Conservation (phyloP, 139 green algal species). For the Auxenochlorella protothecoides region DNA sequence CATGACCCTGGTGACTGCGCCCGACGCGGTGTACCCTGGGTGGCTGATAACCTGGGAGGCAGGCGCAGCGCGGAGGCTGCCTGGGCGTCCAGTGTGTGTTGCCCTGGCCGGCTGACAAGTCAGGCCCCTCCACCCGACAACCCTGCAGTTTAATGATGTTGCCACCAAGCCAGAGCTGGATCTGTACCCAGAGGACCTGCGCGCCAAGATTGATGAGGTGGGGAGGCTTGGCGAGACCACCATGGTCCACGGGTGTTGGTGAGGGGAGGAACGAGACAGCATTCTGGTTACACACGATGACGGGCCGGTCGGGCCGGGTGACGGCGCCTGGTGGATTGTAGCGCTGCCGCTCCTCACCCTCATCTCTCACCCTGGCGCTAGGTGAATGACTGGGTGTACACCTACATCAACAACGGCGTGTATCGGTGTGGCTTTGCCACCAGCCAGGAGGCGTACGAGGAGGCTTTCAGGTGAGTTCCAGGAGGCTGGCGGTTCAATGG, state of each 20-base stretch:
- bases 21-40: no score
- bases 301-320: neutral
- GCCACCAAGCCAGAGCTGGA: conserved; percentile 57
- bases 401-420: conserved; percentile 92
- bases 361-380: neutral
- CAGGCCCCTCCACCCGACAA: no score
- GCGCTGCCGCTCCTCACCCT: no score
- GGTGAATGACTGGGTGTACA: conserved; percentile 79
- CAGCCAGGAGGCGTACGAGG: conserved; percentile 80
- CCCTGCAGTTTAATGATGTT: conserved; percentile 66
- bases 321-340: no score
- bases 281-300: neutral
- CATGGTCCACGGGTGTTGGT: neutral
- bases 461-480: conserved; percentile 15
- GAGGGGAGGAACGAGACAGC: neutral
- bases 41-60: no score
- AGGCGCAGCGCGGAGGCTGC: no score
- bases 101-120: no score
- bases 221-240: neutral
- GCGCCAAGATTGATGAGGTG: conserved; percentile 54
- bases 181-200: conserved; percentile 66
- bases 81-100: no score
- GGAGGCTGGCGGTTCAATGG: neutral
- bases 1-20: no score
- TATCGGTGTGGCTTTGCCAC: conserved; percentile 90